phyloP scores from a whole-genome alignment of 2,329 filamentous ascomycete species.

The Harringtonia lauricola region DNA sequence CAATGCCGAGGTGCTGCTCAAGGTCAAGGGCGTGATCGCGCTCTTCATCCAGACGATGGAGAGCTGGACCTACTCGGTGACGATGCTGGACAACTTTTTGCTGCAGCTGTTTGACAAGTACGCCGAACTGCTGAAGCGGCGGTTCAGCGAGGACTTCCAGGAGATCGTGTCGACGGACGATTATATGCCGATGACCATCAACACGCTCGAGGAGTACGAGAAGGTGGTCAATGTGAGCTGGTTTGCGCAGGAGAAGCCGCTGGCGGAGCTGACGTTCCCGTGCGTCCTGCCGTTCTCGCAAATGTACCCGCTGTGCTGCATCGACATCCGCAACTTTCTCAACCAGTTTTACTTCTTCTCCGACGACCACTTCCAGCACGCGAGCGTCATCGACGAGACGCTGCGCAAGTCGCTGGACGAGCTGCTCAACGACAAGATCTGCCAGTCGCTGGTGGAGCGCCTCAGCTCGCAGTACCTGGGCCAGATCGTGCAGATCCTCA shows the following conservation, averaged over 20 bases:
- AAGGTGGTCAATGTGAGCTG: slow-evolving; percentile 94
- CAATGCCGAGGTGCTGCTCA: slow-evolving; percentile 82
- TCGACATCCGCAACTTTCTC: slow-evolving; percentile 93
- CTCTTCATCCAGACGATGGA: slow-evolving; percentile 98
- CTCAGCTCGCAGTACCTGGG: slow-evolving; percentile 88
- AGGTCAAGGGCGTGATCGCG: slow-evolving; percentile 85
- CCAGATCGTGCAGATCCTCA: slow-evolving; percentile 96
- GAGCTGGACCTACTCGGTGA: slow-evolving; percentile 84
- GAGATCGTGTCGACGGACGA: slow-evolving; percentile 90
- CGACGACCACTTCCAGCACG: slow-evolving; percentile 89
- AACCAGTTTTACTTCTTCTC: slow-evolving; percentile 98
- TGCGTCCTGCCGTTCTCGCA: slow-evolving; percentile 96
- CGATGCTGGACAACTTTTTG: slow-evolving; percentile 70
- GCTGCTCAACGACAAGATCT: slow-evolving; percentile 86
- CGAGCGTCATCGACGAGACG: slow-evolving; percentile 81
- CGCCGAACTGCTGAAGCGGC: slow-evolving; percentile 75
- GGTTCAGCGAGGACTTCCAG: slow-evolving; percentile 93
- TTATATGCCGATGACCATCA: slow-evolving; percentile 99
- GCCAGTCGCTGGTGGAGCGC: slow-evolving; percentile 76
- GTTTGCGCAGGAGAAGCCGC: slow-evolving; percentile 75
- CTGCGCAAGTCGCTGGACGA: slow-evolving; percentile 84
- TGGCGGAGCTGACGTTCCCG: slow-evolving; percentile 74
- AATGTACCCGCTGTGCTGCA: slow-evolving; percentile 98
- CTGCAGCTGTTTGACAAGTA: slow-evolving; percentile 91
- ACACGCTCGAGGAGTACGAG: slow-evolving; percentile 80